phyloP scores from a whole-genome alignment of 108 stramenopile genomes.

The Discostella stelligeroides region DNA sequence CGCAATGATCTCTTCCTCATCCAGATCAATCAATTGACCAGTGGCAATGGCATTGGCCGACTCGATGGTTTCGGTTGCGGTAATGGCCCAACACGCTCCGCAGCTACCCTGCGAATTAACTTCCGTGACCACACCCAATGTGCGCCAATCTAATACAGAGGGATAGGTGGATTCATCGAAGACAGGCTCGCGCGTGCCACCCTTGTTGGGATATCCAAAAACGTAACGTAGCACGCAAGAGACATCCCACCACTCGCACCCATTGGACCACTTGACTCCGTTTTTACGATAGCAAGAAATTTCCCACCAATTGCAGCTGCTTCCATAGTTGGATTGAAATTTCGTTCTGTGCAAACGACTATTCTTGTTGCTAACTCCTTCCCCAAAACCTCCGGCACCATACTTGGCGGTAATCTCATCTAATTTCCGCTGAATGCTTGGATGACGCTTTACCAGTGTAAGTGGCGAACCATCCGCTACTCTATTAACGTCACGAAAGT shows the following conservation, averaged over 20 bases:
- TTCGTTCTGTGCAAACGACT: constrained; percentile 14
- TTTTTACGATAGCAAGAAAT: constrained; percentile 3
- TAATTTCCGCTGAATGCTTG: constrained; percentile 41
- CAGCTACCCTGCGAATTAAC: constrained; percentile 77
- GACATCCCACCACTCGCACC: constrained; percentile 74
- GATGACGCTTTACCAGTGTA: constrained; percentile 34
- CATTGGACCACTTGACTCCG: constrained; percentile 31
- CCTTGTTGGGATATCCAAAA: constrained; percentile 66
- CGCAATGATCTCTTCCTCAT: constrained; percentile 76
- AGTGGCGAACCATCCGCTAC: constrained; percentile 7
- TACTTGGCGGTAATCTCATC: constrained; percentile 19
- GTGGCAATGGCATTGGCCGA: constrained; percentile 76
- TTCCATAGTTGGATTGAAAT: constrained; percentile 30
- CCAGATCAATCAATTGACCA: constrained; percentile 65
- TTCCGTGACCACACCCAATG: constrained; percentile 70
- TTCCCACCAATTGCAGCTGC: constrained; percentile 8
- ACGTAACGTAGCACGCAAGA: constrained; percentile 70
- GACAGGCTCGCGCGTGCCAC: constrained; percentile 68
- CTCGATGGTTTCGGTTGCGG: constrained; percentile 84
- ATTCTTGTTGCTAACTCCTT: neutral
- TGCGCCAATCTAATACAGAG: constrained; percentile 77
- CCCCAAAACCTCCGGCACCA: neutral
- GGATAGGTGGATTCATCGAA: constrained; percentile 51
- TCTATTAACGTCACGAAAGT: constrained; percentile 9
- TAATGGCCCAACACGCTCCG: constrained; percentile 94